Evolutionary conservation across 208 protist genomes (phyloP).

Genomic region (Leishmania mexicana): DNA sequence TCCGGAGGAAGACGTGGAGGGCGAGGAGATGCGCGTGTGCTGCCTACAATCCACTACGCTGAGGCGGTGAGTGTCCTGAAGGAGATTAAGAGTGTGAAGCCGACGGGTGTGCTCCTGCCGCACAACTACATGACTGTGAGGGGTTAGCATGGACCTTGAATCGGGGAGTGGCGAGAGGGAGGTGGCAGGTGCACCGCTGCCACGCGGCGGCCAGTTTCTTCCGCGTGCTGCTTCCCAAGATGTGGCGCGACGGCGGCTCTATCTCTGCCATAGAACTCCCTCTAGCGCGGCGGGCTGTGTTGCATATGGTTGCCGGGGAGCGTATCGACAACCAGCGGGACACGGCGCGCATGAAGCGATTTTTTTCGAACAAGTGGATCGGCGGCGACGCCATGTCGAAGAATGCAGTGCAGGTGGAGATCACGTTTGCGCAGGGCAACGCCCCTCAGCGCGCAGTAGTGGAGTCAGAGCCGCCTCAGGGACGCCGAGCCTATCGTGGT

Average conservation of each 20-base stretch:
- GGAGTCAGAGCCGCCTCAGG: constrained; percentile 41
- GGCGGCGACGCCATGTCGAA: constrained; percentile 60
- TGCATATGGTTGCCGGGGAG: constrained; percentile 27
- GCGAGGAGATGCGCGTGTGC: constrained; percentile 5
- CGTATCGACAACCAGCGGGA: constrained; percentile 51
- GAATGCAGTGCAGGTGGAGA: constrained; percentile 81
- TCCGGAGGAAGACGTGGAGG: constrained; percentile 2
- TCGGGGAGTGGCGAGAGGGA: neutral
- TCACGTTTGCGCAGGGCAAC: constrained; percentile 64
- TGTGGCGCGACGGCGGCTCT: neutral
- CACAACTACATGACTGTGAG: constrained; percentile 28
- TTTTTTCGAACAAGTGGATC: constrained; percentile 77
- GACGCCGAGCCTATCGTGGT: constrained; percentile 54
- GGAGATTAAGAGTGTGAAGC: constrained; percentile 17
- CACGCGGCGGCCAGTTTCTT: neutral
- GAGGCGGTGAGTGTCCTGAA: constrained; percentile 20
- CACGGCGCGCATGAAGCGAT: constrained; percentile 23
- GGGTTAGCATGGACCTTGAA: neutral
- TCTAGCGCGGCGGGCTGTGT: constrained; percentile 1
- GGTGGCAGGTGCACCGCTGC: constrained; percentile 3
- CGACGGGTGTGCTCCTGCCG: constrained; percentile 31
- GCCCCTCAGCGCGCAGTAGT: constrained; percentile 48
- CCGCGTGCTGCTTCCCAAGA: neutral
- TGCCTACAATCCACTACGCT: constrained; percentile 29
- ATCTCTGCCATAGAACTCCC: neutral